Percentiles rank a stretch among this genome's conserved stretches.
These are phyloP conservation scores for Eucalyptus curtisii DNA, from an alignment of 345 rosid species.

Conservation along the genomic window DNA sequence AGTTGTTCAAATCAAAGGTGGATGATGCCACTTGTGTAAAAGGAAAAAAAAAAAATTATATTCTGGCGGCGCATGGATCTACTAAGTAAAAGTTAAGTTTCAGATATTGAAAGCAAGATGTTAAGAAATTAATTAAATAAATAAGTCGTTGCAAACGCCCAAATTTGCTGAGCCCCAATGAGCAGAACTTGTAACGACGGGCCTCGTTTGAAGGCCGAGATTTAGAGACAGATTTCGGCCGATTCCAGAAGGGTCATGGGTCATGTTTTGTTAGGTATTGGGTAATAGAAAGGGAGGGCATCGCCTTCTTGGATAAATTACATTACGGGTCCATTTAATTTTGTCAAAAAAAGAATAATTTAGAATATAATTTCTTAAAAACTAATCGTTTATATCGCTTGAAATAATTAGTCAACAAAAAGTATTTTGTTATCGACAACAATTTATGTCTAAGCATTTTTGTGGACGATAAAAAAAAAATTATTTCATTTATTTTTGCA, in stretches of 20 bases:
- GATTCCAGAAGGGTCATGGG: not conserved
- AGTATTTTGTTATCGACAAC: fast-evolving
- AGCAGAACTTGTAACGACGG: not conserved
- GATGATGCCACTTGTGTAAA: not conserved
- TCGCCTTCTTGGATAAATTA: not conserved
- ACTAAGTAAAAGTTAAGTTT: not conserved
- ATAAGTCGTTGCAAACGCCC: not conserved
- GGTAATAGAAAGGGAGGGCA: not conserved
- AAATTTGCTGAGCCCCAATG: not conserved
- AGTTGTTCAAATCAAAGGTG: not conserved
- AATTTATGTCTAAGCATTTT: not conserved
- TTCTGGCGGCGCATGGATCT: not conserved
- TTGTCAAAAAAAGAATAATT: not conserved
- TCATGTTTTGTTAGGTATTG: not conserved
- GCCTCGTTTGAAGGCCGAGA: not conserved
- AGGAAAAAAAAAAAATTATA: too few species aligned
- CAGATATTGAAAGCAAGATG: not conserved
- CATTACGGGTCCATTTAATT: not conserved
- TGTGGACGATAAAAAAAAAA: fast-evolving
- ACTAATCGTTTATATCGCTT: fast-evolving
- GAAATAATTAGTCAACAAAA: not conserved
- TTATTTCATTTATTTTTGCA: not conserved
- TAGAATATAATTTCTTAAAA: not conserved
- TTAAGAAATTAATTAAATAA: not conserved
- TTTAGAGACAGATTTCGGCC: not conserved